phyloP scores from a whole-genome alignment of 805 yeast species.

The Millerozyma miso region DNA sequence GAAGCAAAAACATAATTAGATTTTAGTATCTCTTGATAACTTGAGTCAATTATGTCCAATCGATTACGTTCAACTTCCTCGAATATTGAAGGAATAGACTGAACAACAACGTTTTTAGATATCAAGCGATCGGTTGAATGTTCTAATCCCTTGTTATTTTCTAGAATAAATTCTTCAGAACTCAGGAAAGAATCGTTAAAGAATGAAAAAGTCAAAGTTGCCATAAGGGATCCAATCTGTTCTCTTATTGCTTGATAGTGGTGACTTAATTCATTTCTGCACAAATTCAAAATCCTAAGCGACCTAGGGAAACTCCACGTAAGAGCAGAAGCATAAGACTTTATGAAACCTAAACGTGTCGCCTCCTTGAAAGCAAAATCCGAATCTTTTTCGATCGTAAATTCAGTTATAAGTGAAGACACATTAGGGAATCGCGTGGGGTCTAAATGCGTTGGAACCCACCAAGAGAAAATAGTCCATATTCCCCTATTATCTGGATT shows the following conservation, averaged over 20 bases:
- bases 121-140: slow-evolving; percentile 29
- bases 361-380: slow-evolving; percentile 65
- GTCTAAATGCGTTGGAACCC: slow-evolving; percentile 66
- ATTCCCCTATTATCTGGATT: slow-evolving; percentile 69
- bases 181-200: slow-evolving; percentile 39
- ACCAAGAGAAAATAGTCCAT: slow-evolving; percentile 77
- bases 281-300: slow-evolving; percentile 36
- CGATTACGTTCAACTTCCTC: slow-evolving; percentile 40
- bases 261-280: slow-evolving; percentile 52
- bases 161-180: slow-evolving; percentile 35
- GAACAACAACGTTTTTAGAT: slow-evolving; percentile 23
- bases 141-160: slow-evolving; percentile 25
- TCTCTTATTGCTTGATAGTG: slow-evolving; percentile 71
- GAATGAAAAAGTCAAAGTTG: slow-evolving; percentile 39
- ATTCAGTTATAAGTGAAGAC: slow-evolving; percentile 39
- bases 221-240: slow-evolving; percentile 59
- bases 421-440: slow-evolving; percentile 60
- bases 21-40: slow-evolving; percentile 54
- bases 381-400: slow-evolving; percentile 45
- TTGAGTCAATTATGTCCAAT: slow-evolving; percentile 25
- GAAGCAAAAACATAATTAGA: slow-evolving; percentile 61
- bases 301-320: slow-evolving; percentile 54
- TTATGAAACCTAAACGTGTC: slow-evolving; percentile 53
- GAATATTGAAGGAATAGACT: slow-evolving; percentile 41
- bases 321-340: slow-evolving; percentile 44